Evolutionary conservation across 495 filamentous ascomycete genomes (phyloP), one percentile per base, ranked within the genome.

Genomic region (Neurospora sp.): DNA sequence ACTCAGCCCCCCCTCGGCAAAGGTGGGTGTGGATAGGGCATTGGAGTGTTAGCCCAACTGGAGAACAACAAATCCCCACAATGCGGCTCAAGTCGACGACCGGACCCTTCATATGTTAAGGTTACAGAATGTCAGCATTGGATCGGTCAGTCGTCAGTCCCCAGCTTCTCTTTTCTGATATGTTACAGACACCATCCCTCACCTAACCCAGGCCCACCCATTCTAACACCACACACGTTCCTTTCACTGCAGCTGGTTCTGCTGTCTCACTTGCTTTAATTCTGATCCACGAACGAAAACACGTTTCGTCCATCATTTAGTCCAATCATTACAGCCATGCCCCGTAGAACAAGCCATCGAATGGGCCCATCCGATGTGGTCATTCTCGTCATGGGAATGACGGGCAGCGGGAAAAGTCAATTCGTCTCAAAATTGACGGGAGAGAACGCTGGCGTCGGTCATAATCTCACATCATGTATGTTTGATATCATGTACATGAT

Each of bases 331-430:
- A 12, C 49, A 62, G 14, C 1, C 23, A 62, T 62, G 54, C 23
- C 49, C 23, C 20, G 23, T 11, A 23, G 11, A 14, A n/a, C 49
- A 27, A 60, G 23, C 23, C 49, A 60, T 12, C 49, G 23, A 27
- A 62, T 62, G 54, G 12, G 60, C 16, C 39, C 54, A 7, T 16
- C 69, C 23, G 74, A 76, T 42, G 31, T 70, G 7, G 54, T 49
- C 44, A 71, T 76, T 66, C 71, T 72, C 14, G 75, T 84, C 3
- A 81, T 85, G 78, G 82, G 84, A 9, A 74, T 79, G 14, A 83
- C 83, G 1, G 82, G 84, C 7, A 72, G 76, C 2, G 83, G 83
- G 18, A 85, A 85, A 73, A 83, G 79, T 69, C 78, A 77, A 35
- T 83, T 84, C 54, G 77, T 85, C 69, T 76, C 80, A 16, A 75